Evolutionary conservation across 176 grass and related monocot species (phyloP), one percentile per base, ranked within the genome.

Genomic region (Aechmea fasciata): DNA sequence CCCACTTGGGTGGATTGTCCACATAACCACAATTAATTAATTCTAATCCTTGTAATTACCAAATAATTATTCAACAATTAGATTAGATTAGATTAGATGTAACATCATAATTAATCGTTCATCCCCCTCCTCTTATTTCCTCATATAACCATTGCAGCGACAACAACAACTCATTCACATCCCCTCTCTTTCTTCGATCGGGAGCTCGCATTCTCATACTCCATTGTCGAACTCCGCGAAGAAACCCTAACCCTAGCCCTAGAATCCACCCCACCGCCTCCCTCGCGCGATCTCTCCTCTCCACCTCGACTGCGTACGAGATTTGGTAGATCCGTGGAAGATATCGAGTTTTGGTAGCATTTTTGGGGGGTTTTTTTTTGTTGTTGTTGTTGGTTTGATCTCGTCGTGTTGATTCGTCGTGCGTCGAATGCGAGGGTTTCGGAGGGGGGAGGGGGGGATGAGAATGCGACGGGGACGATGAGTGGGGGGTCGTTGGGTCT

Each of bases 401-500:
- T 61, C 55, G 55, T 15, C 2, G 55, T 9, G 2, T 61, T 7
- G 55, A 61, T 61, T 61, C 55, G 55, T 61, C 55, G 20, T 18
- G 10, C 13, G 17, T 61, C 20, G 55, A 61, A 61, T 22, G 55
- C 55, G 55, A 61, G 55, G 14, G 17, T 61, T 61, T 61, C 7
- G 6, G 55, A 61, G 20, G 55, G 11, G 41, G 75, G 53, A 54
- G 41, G 68, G 67, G 75, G 81, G 63, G 81, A 83, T 83, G 81
- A 83, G 75, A 67, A 69, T 50, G 49, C 63, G 3, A 49, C 57
- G 78, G 71, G 77, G 73, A 79, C 71, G 68, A 84, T 84, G 82
- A 84, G 72, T 79, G 82, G 71, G 52, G 77, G 69, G 79, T 87
- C 93, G 83, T 83, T 96, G 81, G 93, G 93, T 51, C 70, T 96